Evolutionary conservation across 257 asterid species (phyloP), one percentile per base, ranked within the genome.

Genomic region (Solanum chaucha): DNA sequence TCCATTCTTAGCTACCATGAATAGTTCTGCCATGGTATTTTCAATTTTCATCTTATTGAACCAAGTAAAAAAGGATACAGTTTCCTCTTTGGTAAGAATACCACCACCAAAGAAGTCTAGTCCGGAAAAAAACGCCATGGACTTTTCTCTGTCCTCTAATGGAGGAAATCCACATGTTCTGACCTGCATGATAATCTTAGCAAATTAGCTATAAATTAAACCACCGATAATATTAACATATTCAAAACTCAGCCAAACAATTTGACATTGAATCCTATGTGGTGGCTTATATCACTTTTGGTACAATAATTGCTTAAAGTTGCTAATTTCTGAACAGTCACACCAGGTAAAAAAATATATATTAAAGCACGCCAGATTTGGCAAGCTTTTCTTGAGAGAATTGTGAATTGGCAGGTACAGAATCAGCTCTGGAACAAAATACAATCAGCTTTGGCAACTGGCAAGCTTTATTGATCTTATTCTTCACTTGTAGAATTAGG

Each of bases 81-180:
- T 95, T 92, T 97, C 98, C 87, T 97, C 99, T 90, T 94, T 94
- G 75, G 96, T 90, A 85, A 93, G 95, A 86, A 93, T 90, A 89
- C 98, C 96, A 77, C 96, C 94, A 68, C 99, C 99, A 92, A 94
- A 97, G 86, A 92, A 94, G 90, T 95, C 99, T 88, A 90, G 89
- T 67, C 98, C 98, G 48, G 94, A 38, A 88, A 91, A 95, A 87
- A 88, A 85, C 72, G 93, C 40, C 14, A 88, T 73, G 15, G 98
- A 93, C 90, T 94, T 94, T 84, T 91, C 98, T 90, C 97, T 91
- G 89, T 95, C 98, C 93, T 97, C 99, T 41, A 97, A 85, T 30
- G 98, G 98, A 89, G 98, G 99, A 91, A 97, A 95, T 77, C 98
- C 98, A 85, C 98, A 95, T 41, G 98, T 93, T 88, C 91, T 92